These are phyloP conservation scores for Sarcocystis neurona DNA, from an alignment of 169 alveolate genomes.

Conservation along the genomic window DNA sequence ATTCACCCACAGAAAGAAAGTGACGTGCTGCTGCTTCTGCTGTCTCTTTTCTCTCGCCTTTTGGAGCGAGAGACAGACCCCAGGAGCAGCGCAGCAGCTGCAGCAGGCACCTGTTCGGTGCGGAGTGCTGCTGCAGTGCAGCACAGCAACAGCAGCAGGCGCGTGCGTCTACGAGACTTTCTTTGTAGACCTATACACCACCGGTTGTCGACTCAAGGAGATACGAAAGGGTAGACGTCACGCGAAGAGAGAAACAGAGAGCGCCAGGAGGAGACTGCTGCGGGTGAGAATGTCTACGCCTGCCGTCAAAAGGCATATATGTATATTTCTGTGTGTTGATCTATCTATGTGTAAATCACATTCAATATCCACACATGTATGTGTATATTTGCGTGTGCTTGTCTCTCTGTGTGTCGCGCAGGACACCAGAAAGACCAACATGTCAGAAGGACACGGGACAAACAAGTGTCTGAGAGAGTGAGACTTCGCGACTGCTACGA, in stretches of 20 bases:
- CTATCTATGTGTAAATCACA: no score
- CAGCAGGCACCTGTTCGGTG: neutral
- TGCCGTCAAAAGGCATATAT: no score
- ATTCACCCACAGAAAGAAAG: neutral
- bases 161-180: neutral
- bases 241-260: no score
- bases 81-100: no score
- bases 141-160: neutral
- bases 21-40: neutral
- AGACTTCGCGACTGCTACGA: neutral
- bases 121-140: neutral
- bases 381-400: neutral
- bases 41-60: neutral
- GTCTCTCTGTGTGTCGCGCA: neutral
- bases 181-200: neutral
- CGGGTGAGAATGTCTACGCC: no score
- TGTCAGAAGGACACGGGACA: neutral
- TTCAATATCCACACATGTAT: neutral
- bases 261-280: no score
- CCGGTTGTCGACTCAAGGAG: neutral
- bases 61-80: no score
- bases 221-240: no score
- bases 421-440: neutral
- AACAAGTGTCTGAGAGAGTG: neutral
- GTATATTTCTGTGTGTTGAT: no score